Evolutionary conservation across 495 filamentous ascomycete species (phyloP).

Genomic region (Penicillium dipodomyicola): DNA sequence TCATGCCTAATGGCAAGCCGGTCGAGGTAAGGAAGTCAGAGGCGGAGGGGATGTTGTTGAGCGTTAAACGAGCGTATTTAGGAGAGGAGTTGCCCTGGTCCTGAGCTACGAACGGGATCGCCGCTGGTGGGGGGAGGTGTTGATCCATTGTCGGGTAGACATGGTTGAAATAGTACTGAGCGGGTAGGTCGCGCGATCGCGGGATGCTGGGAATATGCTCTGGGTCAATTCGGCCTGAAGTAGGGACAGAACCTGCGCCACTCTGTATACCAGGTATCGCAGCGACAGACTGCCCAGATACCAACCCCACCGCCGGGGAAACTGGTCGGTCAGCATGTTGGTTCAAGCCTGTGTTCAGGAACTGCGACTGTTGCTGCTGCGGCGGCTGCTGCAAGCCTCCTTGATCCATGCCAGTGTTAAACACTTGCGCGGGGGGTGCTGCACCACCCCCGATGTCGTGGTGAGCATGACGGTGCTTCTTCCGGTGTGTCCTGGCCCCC

Average conservation of each 20-base stretch:
- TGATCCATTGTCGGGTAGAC: conserved; percentile 93
- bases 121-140: conserved; percentile 82
- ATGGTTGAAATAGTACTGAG: conserved; percentile 80
- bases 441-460: conserved; percentile 72
- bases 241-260: conserved; percentile 47
- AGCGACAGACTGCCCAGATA: conserved; percentile 43
- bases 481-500: conserved; percentile 63
- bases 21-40: conserved; percentile 77
- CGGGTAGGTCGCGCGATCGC: conserved; percentile 72
- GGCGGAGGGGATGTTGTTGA: conserved; percentile 87
- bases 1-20: conserved; percentile 77
- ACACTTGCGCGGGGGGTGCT: conserved; percentile 50
- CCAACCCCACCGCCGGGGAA: conserved; percentile 56
- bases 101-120: conserved; percentile 84
- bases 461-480: conserved; percentile 92
- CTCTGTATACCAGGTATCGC: conserved; percentile 47
- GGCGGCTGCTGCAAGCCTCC: conserved; percentile 43
- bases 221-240: conserved; percentile 78
- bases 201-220: conserved; percentile 94
- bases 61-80: conserved; percentile 83
- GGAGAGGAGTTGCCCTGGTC: conserved; percentile 98
- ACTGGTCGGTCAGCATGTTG: conserved; percentile 43
- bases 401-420: conserved; percentile 63
- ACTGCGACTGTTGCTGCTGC: conserved; percentile 55
- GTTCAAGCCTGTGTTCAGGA: conserved; percentile 65